These are phyloP conservation scores for Dictyostelium purpureum DNA, from an alignment of 78 protist genomes.

Conservation along the genomic window DNA sequence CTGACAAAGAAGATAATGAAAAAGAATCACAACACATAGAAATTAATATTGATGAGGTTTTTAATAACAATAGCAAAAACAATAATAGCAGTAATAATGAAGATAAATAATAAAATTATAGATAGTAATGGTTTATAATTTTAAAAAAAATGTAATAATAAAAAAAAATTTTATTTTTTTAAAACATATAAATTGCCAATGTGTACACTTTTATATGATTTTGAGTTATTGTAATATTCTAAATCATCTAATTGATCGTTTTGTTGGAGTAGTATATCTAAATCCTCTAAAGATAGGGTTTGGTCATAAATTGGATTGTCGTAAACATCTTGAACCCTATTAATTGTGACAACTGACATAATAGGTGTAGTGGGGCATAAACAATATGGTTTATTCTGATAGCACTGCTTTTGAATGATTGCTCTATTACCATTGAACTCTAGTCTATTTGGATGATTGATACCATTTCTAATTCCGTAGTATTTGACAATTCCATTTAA, in stretches of 20 bases:
- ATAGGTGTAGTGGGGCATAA: neutral
- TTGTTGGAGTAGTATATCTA: neutral
- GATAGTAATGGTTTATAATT: too few relatives aligned
- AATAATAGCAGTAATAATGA: too few relatives aligned
- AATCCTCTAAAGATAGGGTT: constrained; percentile 5
- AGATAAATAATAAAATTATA: too few relatives aligned
- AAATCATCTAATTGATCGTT: neutral
- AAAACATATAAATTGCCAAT: constrained; percentile 35
- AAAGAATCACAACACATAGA: too few relatives aligned
- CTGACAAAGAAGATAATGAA: neutral
- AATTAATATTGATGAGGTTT: too few relatives aligned
- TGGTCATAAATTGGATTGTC: constrained; percentile 17
- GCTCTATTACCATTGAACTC: constrained; percentile 54
- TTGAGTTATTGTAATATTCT: neutral
- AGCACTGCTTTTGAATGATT: constrained; percentile 48
- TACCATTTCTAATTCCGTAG: constrained; percentile 51
- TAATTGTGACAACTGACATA: constrained; percentile 72
- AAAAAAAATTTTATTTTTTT: neutral
- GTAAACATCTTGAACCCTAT: constrained; percentile 73
- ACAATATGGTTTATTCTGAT: neutral
- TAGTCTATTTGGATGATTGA: constrained; percentile 67
- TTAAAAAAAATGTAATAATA: neutral
- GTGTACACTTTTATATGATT: constrained; percentile 56
- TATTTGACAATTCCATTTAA: constrained; percentile 25
- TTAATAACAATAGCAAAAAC: too few relatives aligned